Evolutionary conservation across 2,329 filamentous ascomycete species (phyloP).

Genomic region (Monosporascus sp.): DNA sequence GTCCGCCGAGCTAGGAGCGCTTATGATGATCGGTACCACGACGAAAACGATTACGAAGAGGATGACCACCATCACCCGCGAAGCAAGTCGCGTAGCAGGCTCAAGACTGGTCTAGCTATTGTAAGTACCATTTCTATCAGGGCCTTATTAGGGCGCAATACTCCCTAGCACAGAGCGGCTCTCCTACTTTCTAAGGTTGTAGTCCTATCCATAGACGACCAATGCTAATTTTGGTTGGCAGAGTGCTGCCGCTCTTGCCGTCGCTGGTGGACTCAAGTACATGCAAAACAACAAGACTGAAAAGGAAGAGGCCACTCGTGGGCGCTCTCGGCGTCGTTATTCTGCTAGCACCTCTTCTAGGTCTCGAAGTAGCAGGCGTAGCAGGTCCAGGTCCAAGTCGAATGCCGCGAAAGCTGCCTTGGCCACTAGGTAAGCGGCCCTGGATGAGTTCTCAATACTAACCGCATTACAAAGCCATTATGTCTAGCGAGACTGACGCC

Average conservation of each 20-base stretch:
- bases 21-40: constrained; percentile 48
- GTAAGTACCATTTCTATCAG: constrained; percentile 30
- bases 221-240: constrained; percentile 8
- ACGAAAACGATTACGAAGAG: constrained; percentile 31
- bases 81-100: constrained; percentile 33
- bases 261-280: constrained; percentile 61
- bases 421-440: constrained; percentile 39
- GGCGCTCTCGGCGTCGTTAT: constrained; percentile 46
- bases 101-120: constrained; percentile 58
- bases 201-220: not conserved
- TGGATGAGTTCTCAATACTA: not conserved
- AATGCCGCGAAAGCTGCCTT: constrained; percentile 50
- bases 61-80: constrained; percentile 34
- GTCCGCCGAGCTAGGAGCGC: constrained; percentile 55
- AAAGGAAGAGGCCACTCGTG: constrained; percentile 52
- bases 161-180: too few relatives aligned
- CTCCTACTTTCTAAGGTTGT: too few relatives aligned
- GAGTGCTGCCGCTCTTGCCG: constrained; percentile 54
- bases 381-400: constrained; percentile 18
- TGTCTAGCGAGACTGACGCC: constrained; percentile 8
- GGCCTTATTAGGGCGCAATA: too few relatives aligned
- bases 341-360: constrained; percentile 39
- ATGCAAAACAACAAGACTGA: constrained; percentile 55
- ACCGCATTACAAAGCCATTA: not conserved
- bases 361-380: constrained; percentile 40